Evolutionary conservation across 2,329 filamentous ascomycete species (phyloP).

Genomic region (Ascochyta viciae-villosae): DNA sequence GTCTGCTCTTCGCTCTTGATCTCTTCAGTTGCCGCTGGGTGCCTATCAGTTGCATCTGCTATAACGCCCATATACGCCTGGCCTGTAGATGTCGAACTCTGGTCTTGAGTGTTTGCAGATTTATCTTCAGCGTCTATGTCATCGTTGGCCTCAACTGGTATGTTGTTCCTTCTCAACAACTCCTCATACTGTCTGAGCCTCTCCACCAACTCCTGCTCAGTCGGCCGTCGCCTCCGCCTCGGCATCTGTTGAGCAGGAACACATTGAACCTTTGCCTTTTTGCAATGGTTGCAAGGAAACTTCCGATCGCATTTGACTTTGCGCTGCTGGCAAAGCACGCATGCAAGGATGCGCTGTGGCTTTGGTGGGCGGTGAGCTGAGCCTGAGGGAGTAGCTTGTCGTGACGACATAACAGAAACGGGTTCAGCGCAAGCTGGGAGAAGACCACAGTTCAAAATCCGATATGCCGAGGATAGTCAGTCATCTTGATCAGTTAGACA

Average conservation of each 20-base stretch:
- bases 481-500: background rate
- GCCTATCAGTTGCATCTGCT: background rate
- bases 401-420: constrained; percentile 18
- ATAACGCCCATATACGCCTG: background rate
- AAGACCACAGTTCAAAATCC: background rate
- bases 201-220: constrained; percentile 73
- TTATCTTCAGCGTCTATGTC: background rate
- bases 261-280: constrained; percentile 38
- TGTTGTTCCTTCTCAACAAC: constrained; percentile 69
- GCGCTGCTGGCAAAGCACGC: constrained; percentile 72
- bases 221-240: constrained; percentile 67
- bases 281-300: constrained; percentile 46
- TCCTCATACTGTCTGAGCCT: constrained; percentile 73
- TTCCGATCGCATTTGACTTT: constrained; percentile 51
- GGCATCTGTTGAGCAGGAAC: constrained; percentile 55
- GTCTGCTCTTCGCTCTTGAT: constrained; percentile 17
- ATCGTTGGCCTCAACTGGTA: constrained; percentile 67
- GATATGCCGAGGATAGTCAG: background rate
- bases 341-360: constrained; percentile 59
- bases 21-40: constrained; percentile 20
- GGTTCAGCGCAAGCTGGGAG: background rate
- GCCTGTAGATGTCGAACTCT: background rate
- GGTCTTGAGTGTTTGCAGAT: background rate
- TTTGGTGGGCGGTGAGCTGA: constrained; percentile 25
- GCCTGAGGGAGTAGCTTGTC: constrained; percentile 9